Evolutionary conservation across 129 eudicot genomes (phyloP), one percentile per base, ranked within the genome.

Genomic region (Chrysanthemum lavandulifolium): DNA sequence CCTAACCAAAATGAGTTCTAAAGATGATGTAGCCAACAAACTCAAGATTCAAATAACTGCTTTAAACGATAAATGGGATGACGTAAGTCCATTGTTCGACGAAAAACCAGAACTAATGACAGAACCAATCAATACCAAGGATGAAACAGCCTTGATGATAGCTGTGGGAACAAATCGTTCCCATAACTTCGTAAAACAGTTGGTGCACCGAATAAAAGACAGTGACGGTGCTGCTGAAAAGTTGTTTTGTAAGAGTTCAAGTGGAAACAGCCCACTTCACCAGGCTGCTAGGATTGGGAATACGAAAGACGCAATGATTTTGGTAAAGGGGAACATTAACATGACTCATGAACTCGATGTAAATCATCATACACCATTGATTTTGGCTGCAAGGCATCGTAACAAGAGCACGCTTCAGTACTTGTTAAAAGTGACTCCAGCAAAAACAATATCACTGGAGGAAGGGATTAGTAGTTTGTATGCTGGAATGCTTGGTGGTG

Each of bases 101-200:
- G 3, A 43, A 43, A 21, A 71, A 16, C 67, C 67, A 3, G 66
- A 43, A 7, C 65, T 58, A 13, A 71, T 71, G 76, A 71, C 76
- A 2, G 59, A 21, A 43, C 57, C 12, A 13, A 71, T 71, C 43
- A 71, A 9, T 11, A 40, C 12, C 76, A 5, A 0, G 18, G 21
- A 18, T 6, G 67, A 71, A 12, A 71, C 76, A 13, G 56, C 67
- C 23, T 60, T 71, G 23, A 71, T 71, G 43, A 43, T 71, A 10
- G 76, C 67, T 12, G 67, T 72, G 19, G 76, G 76, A 43, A 72
- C 76, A 13, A 59, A 58, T 58, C 40, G 40, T 10, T 72, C 67
- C 47, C 67, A 72, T 21, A 2, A 19, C 10, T 72, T 72, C 10
- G 76, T 72, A 7, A 12, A 43, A 19, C 14, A 59, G 57, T 19